Base-by-base conservation (phyloP, 1,139 yeast species). In the Saccharomyces pastorianus region DNA sequence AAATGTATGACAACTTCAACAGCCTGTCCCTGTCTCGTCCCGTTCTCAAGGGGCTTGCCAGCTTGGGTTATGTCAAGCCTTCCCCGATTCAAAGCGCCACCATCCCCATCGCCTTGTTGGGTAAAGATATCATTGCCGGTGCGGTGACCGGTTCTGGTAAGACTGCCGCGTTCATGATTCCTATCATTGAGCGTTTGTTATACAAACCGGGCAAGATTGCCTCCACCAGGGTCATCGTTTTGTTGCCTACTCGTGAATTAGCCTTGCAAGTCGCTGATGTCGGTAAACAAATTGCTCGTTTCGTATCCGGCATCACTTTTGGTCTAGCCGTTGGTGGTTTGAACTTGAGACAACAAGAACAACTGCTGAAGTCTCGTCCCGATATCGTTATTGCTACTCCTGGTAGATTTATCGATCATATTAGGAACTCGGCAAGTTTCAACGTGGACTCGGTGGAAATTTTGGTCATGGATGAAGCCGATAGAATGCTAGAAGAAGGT, bases 61-160 rank as follows among this genome's bases (percentile, higher is more conserved):
- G 83, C 26, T 76, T 95, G 49, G 96, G 96, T 3, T 95, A 91
- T 69, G 70, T 84, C 11, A 80, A 79, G 51, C 99, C 99, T 13
- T 87, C 97, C 0, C 96, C 97, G 14, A 88, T 95, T 74, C 99
- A 93, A 74, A 78, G 93, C 55, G 89, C 96, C 1, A 83, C 96
- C 13, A 90, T 93, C 59, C 99, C 99, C 7, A 84, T 91, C 54
- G 96, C 97, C 0, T 77, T 93, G 48, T 72, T 88, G 61, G 99
- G 99, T 63, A 91, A 88, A 67, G 96, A 89, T 70, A 82, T 93
- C 53, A 96, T 93, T 62, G 99, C 98, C n/a, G 98, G 98, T 75
- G 99, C 99, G 42, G 96, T 88, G 28, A 93, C 99, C 3, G 99
- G 20, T 17, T 17, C 20, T 17, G 20, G 20, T 17, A 17, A 17